These are phyloP conservation scores for Vigna mungo DNA, from an alignment of 306 rosid genomes.

Conservation along the genomic window DNA sequence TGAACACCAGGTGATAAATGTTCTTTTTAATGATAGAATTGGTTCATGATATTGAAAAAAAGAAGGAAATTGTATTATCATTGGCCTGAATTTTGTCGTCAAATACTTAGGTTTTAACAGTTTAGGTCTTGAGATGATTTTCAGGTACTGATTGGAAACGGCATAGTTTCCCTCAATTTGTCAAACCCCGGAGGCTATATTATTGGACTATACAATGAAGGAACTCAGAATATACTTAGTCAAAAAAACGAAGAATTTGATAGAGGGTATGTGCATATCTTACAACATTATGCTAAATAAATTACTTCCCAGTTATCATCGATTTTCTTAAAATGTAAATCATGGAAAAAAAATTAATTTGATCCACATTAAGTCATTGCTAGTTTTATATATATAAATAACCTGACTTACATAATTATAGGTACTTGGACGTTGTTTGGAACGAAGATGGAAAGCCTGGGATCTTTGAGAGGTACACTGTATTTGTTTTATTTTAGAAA, in stretches of 20 bases:
- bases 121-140: background rate
- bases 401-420: constrained; percentile 24
- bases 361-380: no score
- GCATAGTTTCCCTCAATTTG: constrained; percentile 59
- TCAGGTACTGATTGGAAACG: constrained; percentile 70
- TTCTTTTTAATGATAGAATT: background rate
- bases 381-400: background rate
- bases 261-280: constrained; percentile 62
- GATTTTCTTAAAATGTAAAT: no score
- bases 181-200: constrained; percentile 67
- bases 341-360: no score
- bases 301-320: background rate
- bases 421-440: constrained; percentile 79
- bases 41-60: background rate
- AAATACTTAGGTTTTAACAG: background rate
- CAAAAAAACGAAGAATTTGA: constrained; percentile 21
- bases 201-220: constrained; percentile 52
- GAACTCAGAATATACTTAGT: constrained; percentile 57
- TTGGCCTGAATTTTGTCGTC: background rate
- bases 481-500: background rate
- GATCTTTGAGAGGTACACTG: constrained; percentile 50
- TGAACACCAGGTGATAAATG: background rate
- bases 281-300: background rate
- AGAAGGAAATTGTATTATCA: background rate
- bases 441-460: background rate